Evolutionary conservation across 1,139 yeast species (phyloP).

Genomic region (Taiozyma sp.): DNA sequence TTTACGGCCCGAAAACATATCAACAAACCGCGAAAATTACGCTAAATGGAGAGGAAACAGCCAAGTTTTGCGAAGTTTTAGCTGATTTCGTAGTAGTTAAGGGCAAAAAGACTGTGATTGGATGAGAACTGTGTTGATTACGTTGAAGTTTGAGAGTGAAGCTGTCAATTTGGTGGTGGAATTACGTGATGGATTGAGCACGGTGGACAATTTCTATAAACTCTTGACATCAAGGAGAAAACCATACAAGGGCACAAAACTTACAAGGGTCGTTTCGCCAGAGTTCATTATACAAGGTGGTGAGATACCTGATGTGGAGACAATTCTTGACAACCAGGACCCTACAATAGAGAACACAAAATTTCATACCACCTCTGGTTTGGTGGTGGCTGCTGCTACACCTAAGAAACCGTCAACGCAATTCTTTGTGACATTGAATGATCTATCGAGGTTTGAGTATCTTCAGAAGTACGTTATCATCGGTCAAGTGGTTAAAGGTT

Average conservation of each 20-base stretch:
- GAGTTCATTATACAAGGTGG: constrained; percentile 6
- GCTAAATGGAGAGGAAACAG: too few relatives aligned
- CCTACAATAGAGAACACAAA: neutral
- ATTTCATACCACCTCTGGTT: neutral
- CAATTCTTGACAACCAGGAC: neutral
- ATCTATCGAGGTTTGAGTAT: neutral
- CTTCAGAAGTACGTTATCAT: neutral
- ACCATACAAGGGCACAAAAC: neutral
- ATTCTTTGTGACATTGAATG: constrained; percentile 3
- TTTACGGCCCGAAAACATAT: too few relatives aligned
- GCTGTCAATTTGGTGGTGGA: neutral
- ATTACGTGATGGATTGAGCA: neutral
- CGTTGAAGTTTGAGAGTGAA: neutral
- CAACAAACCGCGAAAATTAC: neutral
- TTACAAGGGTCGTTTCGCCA: constrained; percentile 1
- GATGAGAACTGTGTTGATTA: neutral
- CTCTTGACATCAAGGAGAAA: neutral
- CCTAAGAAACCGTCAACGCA: neutral
- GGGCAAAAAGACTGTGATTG: neutral
- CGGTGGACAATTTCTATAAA: neutral
- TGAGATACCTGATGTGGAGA: neutral
- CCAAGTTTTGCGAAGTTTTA: neutral
- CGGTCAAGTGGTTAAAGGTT: neutral
- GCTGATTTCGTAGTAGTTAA: neutral
- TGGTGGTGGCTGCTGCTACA: neutral